Conservation (phyloP, 2,329 filamentous ascomycete genomes). For the Fusarium cyanostomum region DNA sequence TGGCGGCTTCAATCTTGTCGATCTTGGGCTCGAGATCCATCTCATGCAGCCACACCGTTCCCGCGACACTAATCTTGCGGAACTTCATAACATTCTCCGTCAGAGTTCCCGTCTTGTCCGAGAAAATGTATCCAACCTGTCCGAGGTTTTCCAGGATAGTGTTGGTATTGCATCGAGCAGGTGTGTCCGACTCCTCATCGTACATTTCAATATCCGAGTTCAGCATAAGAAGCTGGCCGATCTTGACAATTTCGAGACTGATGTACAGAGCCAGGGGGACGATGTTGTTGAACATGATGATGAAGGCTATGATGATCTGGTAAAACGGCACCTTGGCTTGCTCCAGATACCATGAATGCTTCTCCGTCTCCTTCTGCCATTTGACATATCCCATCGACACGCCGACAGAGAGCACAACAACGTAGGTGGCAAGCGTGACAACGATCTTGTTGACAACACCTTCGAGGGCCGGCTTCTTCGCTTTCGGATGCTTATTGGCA, state of each 20-base stretch:
- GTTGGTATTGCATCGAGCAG: conserved; percentile 89
- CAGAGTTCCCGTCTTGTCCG: conserved; percentile 92
- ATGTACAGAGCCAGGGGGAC: conserved; percentile 93
- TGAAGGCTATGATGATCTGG: conserved; percentile 86
- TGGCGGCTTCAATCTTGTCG: conserved; percentile 30
- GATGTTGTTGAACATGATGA: conserved; percentile 97
- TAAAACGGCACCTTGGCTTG: conserved; percentile 77
- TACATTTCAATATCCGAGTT: conserved; percentile 91
- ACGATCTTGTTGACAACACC: conserved; percentile 82
- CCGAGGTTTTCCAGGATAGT: conserved; percentile 95
- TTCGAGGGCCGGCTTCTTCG: conserved; percentile 84
- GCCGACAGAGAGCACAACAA: conserved; percentile 80
- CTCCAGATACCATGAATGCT: conserved; percentile 78
- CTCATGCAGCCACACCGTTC: conserved; percentile 89
- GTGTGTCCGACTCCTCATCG: conserved; percentile 82
- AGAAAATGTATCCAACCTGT: conserved; percentile 90
- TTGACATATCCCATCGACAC: conserved; percentile 84
- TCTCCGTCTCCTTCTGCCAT: conserved; percentile 76
- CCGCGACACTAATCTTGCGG: conserved; percentile 88
- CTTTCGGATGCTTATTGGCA: conserved; percentile 85
- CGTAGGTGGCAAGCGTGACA: conserved; percentile 80
- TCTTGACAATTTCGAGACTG: conserved; percentile 86
- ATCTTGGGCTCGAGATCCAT: conserved; percentile 66
- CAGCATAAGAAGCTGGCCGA: conserved; percentile 79
- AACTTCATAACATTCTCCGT: conserved; percentile 98